Evolutionary conservation across 1,284 basidiomycete genomes (phyloP).

Genomic region (Microstroma glucosiphilum): DNA sequence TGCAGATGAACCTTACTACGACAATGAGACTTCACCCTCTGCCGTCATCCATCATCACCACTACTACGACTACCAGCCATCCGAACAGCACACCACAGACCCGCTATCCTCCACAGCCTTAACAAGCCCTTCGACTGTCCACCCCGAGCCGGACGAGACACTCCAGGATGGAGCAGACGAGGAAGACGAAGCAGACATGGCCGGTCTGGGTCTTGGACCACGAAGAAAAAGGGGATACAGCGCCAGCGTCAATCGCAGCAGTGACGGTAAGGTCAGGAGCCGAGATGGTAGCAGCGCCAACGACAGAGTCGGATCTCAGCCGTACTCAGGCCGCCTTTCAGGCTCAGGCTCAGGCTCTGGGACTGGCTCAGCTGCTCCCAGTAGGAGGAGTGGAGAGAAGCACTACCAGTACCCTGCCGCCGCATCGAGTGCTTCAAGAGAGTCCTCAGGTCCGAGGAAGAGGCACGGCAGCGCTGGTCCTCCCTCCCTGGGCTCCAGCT

Average conservation of each 20-base stretch:
- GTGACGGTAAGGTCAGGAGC: conserved; percentile 10
- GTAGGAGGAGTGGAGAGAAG: not conserved
- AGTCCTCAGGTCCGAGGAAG: not conserved
- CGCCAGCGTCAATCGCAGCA: conserved; percentile 18
- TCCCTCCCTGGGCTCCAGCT: not conserved
- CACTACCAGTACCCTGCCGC: not conserved
- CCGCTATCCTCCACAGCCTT: conserved; percentile 6
- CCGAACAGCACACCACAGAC: conserved; percentile 12
- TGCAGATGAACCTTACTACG: too few species aligned
- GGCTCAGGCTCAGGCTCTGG: not conserved
- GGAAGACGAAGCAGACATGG: conserved; percentile 41
- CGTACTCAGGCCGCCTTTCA: not conserved
- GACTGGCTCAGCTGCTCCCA: not conserved
- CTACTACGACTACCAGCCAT: conserved; percentile 21
- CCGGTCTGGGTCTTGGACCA: conserved; percentile 26
- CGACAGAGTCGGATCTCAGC: conserved; percentile 9
- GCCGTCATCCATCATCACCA: conserved; percentile 31
- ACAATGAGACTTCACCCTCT: too few species aligned
- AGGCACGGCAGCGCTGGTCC: not conserved
- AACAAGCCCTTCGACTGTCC: conserved; percentile 5
- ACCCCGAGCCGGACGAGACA: conserved; percentile 5
- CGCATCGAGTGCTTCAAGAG: not conserved
- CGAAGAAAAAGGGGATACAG: conserved; percentile 13
- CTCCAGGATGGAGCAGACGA: conserved; percentile 11
- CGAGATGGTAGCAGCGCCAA: conserved; percentile 15